Evolutionary conservation across 306 rosid genomes (phyloP), one percentile per base, ranked within the genome.

Genomic region (Betula pendula): DNA sequence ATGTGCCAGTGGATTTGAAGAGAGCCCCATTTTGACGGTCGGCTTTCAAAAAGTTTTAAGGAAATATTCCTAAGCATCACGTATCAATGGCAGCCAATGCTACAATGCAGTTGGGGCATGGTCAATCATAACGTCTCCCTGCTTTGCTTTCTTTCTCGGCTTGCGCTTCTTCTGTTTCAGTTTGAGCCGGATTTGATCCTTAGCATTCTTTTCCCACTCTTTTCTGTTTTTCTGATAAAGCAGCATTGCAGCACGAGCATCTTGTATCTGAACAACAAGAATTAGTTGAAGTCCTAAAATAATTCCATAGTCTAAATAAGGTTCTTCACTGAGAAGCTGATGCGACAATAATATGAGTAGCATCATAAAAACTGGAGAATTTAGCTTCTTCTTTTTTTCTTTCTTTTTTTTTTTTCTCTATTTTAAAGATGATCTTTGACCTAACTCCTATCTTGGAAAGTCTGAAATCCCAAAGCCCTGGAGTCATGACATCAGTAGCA

Each of bases 161-260:
- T 83, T 95, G 72, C 88, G 85, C 84, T 91, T 95, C 77, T 77
- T 85, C 81, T 84, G 93, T 81, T 95, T 95, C 80, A 80, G 79
- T 78, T 90, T 87, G 43, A 81, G 78, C 78, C 83, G 87, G 29
- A 15, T 63, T 55, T 89, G 89, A 78, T 88, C 90, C 87, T 92
- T 90, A 3, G 72, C 73, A 49, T 77, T 82, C 85, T 77, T 95
- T 78, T 92, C 99, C 99, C 99, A 95, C 70, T 77, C 88, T 80
- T 71, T 88, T 76, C 84, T 85, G 72, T 87, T 88, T 78, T 81
- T 89, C 87, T 89, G 96, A 83, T 92, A 95, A 71, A 95, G 99
- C 77, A 92, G 52, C 99, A 95, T 95, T 2, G 97, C 97, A 11
- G 97, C 91, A 5, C 97, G 92, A 65, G 97, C 97, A 84, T 95